These are phyloP conservation scores for Penicillium sp. DNA, from an alignment of 2,329 filamentous ascomycete genomes.

Conservation along the genomic window DNA sequence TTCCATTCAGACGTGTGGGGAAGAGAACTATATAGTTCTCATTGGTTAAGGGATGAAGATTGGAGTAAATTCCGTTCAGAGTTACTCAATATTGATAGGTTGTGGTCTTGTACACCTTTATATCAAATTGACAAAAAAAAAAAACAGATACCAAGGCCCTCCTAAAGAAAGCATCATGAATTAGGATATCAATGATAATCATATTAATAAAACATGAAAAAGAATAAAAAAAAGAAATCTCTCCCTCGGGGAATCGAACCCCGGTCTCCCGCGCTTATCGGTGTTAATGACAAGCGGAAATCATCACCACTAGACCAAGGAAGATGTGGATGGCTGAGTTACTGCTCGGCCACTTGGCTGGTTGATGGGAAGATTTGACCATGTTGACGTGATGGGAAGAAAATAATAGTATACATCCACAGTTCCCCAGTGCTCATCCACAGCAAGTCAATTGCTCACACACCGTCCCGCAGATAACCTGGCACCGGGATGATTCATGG, in stretches of 20 bases:
- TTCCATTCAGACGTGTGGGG: not conserved
- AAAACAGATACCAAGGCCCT: too few relatives aligned
- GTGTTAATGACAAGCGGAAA: constrained; percentile 30
- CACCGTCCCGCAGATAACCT: constrained; percentile 51
- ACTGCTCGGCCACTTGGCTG: constrained; percentile 26
- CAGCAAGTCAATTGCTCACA: constrained; percentile 56
- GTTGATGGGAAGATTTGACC: constrained; percentile 6
- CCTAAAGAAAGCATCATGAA: too few relatives aligned
- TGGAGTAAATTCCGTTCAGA: not conserved
- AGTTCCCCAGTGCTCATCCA: too few relatives aligned
- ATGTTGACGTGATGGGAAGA: not conserved
- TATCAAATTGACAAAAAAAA: too few relatives aligned
- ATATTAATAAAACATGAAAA: not conserved
- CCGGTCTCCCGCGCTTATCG: constrained; percentile 34
- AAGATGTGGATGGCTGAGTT: constrained; percentile 20
- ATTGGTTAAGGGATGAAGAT: not conserved
- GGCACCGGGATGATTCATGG: constrained; percentile 39
- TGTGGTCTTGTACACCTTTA: not conserved
- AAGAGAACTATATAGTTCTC: not conserved
- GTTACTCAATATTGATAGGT: not conserved
- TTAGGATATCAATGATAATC: too few relatives aligned
- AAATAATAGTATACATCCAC: too few relatives aligned
- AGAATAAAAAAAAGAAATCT: constrained; percentile 16
- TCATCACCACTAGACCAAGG: constrained; percentile 32
- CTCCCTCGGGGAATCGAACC: constrained; percentile 37